These are phyloP conservation scores for Geranium rotundifolium DNA, from an alignment of 345 rosid species.

Conservation along the genomic window DNA sequence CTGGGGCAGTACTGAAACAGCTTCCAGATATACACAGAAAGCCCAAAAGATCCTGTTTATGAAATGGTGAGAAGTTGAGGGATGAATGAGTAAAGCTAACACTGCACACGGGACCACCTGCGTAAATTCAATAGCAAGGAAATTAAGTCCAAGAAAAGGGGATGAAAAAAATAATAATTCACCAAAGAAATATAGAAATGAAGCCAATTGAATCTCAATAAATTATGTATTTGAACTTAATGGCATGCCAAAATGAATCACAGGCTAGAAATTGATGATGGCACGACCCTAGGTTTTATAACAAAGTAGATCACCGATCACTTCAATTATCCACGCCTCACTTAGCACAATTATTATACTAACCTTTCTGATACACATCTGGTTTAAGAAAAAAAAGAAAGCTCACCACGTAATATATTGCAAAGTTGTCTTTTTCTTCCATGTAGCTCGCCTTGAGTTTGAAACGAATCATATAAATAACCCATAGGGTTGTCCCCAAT, in stretches of 20 bases:
- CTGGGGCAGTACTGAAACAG: conserved; percentile 94
- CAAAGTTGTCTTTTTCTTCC: conserved; percentile 96
- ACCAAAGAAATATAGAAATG: neutral
- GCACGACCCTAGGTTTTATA: no score
- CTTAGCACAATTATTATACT: neutral
- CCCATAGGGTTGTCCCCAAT: conserved; percentile 89
- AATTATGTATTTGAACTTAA: neutral
- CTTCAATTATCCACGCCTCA: no score
- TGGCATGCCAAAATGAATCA: neutral
- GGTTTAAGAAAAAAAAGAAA: neutral
- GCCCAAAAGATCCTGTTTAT: conserved; percentile 87
- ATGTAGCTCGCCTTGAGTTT: conserved; percentile 84
- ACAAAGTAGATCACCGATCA: no score
- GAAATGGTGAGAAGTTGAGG: conserved; percentile 81
- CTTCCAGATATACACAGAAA: conserved; percentile 92
- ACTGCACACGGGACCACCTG: conserved; percentile 79
- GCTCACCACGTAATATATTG: conserved; percentile 82
- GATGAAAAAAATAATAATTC: no score
- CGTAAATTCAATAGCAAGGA: conserved; percentile 14
- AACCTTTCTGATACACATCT: neutral
- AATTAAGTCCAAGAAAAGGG: neutral
- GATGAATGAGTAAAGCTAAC: conserved; percentile 72
- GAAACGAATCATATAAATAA: conserved; percentile 95
- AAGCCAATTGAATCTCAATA: neutral
- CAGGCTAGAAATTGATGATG: no score